Percentiles rank a stretch among this genome's conserved stretches.
These are phyloP conservation scores for Diplodia corticola DNA, from an alignment of 2,329 filamentous ascomycete genomes.

Conservation along the genomic window DNA sequence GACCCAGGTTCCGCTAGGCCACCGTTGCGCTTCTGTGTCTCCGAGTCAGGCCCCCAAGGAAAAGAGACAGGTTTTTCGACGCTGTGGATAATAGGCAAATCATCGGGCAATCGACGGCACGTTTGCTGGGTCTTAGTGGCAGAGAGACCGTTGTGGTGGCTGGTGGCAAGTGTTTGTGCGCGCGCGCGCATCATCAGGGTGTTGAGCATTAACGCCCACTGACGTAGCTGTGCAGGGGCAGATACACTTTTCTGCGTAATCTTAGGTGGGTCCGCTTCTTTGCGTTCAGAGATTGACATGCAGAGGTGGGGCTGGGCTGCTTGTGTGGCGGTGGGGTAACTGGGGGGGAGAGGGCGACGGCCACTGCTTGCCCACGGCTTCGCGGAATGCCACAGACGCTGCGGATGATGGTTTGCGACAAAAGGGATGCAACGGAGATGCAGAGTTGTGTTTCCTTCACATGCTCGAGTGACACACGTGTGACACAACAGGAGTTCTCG, in stretches of 20 bases:
- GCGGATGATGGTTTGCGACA: slow-evolving; percentile 14
- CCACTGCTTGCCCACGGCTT: neutral
- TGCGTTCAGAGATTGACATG: neutral
- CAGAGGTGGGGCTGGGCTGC: slow-evolving; percentile 1
- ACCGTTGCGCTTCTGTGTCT: neutral
- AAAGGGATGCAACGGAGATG: neutral
- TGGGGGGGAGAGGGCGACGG: neutral
- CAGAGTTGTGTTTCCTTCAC: neutral
- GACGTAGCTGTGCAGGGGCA: neutral
- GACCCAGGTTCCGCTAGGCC: slow-evolving; percentile 5
- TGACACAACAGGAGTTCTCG: neutral
- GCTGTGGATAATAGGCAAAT: neutral
- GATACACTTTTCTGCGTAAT: neutral
- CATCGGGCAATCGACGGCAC: neutral
- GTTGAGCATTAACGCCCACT: neutral
- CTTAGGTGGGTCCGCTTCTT: neutral
- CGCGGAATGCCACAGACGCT: neutral
- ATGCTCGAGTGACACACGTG: neutral
- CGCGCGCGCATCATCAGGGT: no score
- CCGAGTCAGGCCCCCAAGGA: neutral
- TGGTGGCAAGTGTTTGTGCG: no score
- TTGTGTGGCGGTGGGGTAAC: neutral
- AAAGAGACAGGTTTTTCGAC: neutral
- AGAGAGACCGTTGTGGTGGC: neutral
- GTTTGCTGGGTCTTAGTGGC: neutral